A percentile compares a stretch with the other conserved stretches of the same genome.
phyloP scores from a whole-genome alignment of 164 flowering plant species.

The Echeveria elegans region DNA sequence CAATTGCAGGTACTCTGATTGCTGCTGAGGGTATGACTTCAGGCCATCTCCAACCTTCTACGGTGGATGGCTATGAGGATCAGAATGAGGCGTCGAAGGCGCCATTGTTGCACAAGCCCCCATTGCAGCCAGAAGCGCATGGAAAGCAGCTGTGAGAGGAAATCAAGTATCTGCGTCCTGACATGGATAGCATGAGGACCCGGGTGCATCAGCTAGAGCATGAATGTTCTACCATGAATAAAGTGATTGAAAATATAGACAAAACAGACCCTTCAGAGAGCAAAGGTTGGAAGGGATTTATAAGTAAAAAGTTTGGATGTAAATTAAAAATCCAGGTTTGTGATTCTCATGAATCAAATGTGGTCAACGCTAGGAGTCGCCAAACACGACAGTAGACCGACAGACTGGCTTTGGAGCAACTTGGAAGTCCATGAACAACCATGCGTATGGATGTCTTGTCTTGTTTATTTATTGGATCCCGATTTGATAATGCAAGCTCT shows the following conservation, averaged over 20 bases:
- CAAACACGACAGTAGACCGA: too few species aligned
- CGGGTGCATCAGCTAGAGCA: slow-evolving; percentile 83
- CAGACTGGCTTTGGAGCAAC: too few species aligned
- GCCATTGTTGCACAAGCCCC: background rate
- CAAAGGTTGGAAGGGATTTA: slow-evolving; percentile 30
- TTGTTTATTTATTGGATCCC: too few species aligned
- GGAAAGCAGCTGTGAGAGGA: slow-evolving; percentile 66
- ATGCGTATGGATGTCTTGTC: too few species aligned
- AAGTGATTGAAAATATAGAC: slow-evolving; percentile 66
- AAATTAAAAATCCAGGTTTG: slow-evolving; percentile 94
- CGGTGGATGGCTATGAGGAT: too few species aligned
- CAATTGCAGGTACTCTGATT: too few species aligned
- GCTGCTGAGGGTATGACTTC: too few species aligned
- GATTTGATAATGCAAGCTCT: too few species aligned
- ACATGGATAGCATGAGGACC: slow-evolving; percentile 91
- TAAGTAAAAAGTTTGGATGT: slow-evolving; percentile 55
- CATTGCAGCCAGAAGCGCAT: slow-evolving; percentile 19
- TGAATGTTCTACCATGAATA: slow-evolving; percentile 81
- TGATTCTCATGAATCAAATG: slow-evolving; percentile 73
- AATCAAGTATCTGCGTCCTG: slow-evolving; percentile 77
- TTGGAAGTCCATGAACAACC: too few species aligned
- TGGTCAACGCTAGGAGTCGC: slow-evolving; percentile 34
- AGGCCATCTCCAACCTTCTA: too few species aligned
- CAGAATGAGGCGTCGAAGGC: background rate
- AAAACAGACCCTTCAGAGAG: slow-evolving; percentile 17